Conservation (phyloP, 1,284 basidiomycete genomes). For the Puccinia coronata region DNA sequence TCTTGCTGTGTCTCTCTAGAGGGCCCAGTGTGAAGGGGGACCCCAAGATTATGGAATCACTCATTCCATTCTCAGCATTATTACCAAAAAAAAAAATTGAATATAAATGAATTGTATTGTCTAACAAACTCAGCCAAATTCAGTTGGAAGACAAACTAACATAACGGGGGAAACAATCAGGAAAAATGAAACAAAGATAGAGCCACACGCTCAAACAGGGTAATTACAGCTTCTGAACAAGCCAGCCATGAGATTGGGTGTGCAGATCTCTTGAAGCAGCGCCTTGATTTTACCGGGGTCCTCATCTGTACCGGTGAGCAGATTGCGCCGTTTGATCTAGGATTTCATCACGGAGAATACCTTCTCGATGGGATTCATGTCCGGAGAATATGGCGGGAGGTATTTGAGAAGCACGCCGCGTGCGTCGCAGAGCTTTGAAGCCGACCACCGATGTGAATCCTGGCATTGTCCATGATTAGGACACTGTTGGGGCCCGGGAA, state of each 20-base stretch:
- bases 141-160: too few relatives aligned
- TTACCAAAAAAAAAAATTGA: not conserved
- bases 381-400: slow-evolving; percentile 10
- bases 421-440: not conserved
- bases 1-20: too few relatives aligned
- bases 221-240: not conserved
- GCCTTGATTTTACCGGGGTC: not conserved
- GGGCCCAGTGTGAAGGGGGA: too few relatives aligned
- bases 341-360: not conserved
- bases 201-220: not conserved
- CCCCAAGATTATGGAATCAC: too few relatives aligned
- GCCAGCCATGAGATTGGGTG: not conserved
- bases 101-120: too few relatives aligned
- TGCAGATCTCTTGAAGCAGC: not conserved
- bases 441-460: not conserved
- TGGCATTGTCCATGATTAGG: not conserved
- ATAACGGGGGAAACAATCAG: too few relatives aligned
- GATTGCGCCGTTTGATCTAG: not conserved
- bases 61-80: too few relatives aligned
- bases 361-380: slow-evolving; percentile 25
- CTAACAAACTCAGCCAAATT: too few relatives aligned
- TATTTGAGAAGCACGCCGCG: not conserved
- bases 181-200: not conserved
- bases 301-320: not conserved
- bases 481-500: not conserved